Percentiles rank a stretch among this genome's conserved stretches.
These are phyloP conservation scores for Monosporascus sp. DNA, from an alignment of 2,329 filamentous ascomycete genomes.

Conservation along the genomic window DNA sequence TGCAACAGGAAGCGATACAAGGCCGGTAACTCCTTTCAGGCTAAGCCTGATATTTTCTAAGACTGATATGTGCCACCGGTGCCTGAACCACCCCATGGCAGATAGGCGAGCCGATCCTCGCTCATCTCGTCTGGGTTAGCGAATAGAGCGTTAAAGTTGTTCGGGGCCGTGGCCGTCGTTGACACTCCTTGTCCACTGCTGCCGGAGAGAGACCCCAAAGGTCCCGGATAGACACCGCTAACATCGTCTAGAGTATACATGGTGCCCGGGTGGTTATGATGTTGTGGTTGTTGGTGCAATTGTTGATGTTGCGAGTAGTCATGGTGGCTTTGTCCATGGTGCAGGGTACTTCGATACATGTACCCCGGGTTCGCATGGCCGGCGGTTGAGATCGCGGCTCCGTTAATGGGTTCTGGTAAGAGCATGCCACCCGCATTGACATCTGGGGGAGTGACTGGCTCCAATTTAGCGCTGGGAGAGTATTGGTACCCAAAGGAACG, in stretches of 20 bases:
- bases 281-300: background rate
- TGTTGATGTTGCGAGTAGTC: background rate
- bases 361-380: slow-evolving; percentile 7
- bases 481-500: slow-evolving; percentile 1
- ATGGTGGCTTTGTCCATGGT: slow-evolving; percentile 4
- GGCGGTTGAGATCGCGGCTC: slow-evolving; percentile 1
- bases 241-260: slow-evolving; percentile 14
- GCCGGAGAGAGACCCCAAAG: slow-evolving; percentile 2
- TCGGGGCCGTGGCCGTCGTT: slow-evolving; percentile 4
- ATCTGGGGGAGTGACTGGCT: slow-evolving; percentile 8
- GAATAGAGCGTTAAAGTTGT: slow-evolving; percentile 6
- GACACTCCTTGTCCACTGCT: slow-evolving; percentile 2
- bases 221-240: slow-evolving; percentile 12
- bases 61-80: slow-evolving; percentile 3
- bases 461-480: slow-evolving; percentile 2
- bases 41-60: background rate
- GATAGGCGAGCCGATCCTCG: slow-evolving; percentile 1
- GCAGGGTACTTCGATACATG: slow-evolving; percentile 4
- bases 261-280: background rate
- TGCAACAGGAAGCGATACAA: background rate
- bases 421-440: slow-evolving; percentile 5
- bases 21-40: background rate
- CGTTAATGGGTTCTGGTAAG: slow-evolving; percentile 7
- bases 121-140: slow-evolving; percentile 5
- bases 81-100: slow-evolving; percentile 6